phyloP scores from a whole-genome alignment of 306 rosid species.

The Morella rubra region DNA sequence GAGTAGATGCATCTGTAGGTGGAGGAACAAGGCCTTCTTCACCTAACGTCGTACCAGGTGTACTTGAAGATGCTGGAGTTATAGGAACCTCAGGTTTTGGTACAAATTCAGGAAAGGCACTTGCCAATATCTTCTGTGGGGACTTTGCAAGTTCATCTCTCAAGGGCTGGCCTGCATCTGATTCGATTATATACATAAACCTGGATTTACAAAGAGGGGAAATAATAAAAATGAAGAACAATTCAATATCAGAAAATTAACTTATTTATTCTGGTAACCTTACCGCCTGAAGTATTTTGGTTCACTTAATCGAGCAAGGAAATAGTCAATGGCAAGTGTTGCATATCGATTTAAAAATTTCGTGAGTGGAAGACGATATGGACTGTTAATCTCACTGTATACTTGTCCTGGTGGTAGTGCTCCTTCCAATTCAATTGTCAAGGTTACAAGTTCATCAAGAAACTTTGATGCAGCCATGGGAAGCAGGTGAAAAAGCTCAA shows the following conservation, averaged over 20 bases:
- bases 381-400: constrained; percentile 94
- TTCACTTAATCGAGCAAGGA: constrained; percentile 85
- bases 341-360: constrained; percentile 95
- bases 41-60: constrained; percentile 51
- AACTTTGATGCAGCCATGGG: constrained; percentile 95
- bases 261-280: constrained; percentile 18
- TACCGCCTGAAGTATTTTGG: constrained; percentile 97
- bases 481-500: constrained; percentile 97
- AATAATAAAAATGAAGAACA: constrained; percentile 7
- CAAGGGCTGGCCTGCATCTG: constrained; percentile 93
- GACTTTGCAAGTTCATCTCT: constrained; percentile 99
- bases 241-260: constrained; percentile 23
- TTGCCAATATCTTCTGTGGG: constrained; percentile 84
- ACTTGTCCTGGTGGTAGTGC: constrained; percentile 97
- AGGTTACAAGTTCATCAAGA: constrained; percentile 94
- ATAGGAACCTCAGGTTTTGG: constrained; percentile 60
- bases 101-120: constrained; percentile 81
- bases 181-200: constrained; percentile 84
- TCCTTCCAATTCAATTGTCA: constrained; percentile 97
- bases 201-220: constrained; percentile 38
- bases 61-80: constrained; percentile 61
- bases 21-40: constrained; percentile 69
- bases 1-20: constrained; percentile 50
- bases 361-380: constrained; percentile 88
- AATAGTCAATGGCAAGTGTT: constrained; percentile 80